These are phyloP conservation scores for Chenopodium berlandieri DNA, from an alignment of 148 eudicot genomes.

Conservation along the genomic window DNA sequence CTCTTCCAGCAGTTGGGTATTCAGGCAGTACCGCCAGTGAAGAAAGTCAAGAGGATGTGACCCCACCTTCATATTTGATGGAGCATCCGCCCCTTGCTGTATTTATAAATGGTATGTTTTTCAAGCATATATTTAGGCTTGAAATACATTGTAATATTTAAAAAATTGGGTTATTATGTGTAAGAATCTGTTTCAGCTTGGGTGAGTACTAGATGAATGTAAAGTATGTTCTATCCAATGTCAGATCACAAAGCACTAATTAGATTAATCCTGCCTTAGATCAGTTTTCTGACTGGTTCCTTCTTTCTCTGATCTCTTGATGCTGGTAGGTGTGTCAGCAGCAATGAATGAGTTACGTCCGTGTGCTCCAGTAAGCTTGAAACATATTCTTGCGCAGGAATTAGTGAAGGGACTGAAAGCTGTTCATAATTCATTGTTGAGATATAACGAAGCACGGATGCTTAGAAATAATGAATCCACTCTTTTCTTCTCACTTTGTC, in stretches of 20 bases:
- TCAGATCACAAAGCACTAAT: background rate
- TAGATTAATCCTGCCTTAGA: background rate
- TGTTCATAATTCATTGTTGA: conserved; percentile 81
- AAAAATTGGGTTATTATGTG: background rate
- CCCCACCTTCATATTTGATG: conserved; percentile 88
- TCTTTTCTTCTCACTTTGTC: conserved; percentile 94
- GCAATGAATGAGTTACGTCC: conserved; percentile 98
- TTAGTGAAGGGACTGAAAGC: conserved; percentile 74
- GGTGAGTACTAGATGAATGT: background rate
- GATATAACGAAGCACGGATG: conserved; percentile 78
- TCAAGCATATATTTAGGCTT: background rate
- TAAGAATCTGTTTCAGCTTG: background rate
- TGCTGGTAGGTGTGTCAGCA: conserved; percentile 73
- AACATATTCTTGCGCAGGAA: conserved; percentile 87
- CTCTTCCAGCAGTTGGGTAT: conserved; percentile 83
- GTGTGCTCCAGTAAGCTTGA: conserved; percentile 92
- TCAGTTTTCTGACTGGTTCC: background rate
- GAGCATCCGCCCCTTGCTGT: conserved; percentile 99
- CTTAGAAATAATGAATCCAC: conserved; percentile 77
- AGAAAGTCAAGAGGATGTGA: conserved; percentile 74
- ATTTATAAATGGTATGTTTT: conserved; percentile 75
- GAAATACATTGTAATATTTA: no score
- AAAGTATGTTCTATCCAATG: background rate
- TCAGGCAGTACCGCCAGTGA: conserved; percentile 61
- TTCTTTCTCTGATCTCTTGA: background rate